Evolutionary conservation across 139 green algal species (phyloP), one percentile per base, ranked within the genome.

Genomic region (Picochlorum sp.): DNA sequence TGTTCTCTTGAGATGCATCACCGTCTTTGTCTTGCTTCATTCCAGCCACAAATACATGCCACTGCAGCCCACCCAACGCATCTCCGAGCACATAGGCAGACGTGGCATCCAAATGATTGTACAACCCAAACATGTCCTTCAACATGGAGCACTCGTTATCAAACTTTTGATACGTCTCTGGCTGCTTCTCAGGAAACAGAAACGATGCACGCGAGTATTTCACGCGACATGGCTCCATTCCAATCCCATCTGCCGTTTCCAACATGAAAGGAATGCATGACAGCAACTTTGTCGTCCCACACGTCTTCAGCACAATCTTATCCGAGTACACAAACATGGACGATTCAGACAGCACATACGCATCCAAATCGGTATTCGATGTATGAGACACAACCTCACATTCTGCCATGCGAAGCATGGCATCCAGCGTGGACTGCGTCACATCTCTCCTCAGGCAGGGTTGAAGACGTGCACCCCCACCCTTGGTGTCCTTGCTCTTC

Each of bases 291-390:
- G 94, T 99, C 62, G 88, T 98, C 61, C 94, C 94, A 76, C 94
- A 99, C 0, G 94, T 99, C 84, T 99, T 99, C 23, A 99, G 80
- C 4, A 98, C 83, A 54, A 92, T 81, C 59, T 57, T 66, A 63
- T 69, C 49, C 3, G 89, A 81, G 70, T 94, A 96, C n/a, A 99
- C 84, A 75, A 99, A 99, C 37, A 98, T 78, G 57, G 71, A 88
- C 45, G 77, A 91, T 83, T 99, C 94, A 2, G 85, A 96, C 45
- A 99, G 83, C 24, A 99, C 92, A 67, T 99, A 99, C 2, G 91
- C 87, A 76, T 98, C 94, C 47, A 97, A 90, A 16, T 74, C 3
- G 3, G 58, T 16, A 76, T 92, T 92, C 72, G 59, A 77, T 38
- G 81, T 72, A 38, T 66, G 64, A 31, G 89, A 97, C 0, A 99